phyloP scores from a whole-genome alignment of 805 yeast species.

The Saccharomycopsis sp. region DNA sequence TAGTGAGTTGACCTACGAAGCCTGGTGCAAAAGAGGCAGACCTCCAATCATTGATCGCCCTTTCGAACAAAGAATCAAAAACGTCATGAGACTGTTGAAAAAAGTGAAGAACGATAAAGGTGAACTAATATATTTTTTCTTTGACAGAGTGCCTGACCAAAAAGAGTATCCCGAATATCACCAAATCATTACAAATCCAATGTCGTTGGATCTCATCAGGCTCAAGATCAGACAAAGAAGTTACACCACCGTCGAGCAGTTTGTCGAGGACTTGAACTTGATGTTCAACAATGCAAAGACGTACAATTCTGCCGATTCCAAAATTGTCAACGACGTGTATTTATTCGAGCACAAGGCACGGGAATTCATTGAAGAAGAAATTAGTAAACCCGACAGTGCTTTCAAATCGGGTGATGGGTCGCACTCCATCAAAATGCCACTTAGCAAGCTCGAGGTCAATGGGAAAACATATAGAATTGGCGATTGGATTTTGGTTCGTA shows the following conservation, averaged over 20 bases:
- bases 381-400: slow-evolving; percentile 74
- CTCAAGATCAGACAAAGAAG: slow-evolving; percentile 79
- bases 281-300: slow-evolving; percentile 68
- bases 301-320: slow-evolving; percentile 51
- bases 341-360: slow-evolving; percentile 54
- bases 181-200: slow-evolving; percentile 45
- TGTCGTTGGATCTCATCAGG: slow-evolving; percentile 63
- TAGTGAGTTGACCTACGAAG: slow-evolving; percentile 16
- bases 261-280: slow-evolving; percentile 64
- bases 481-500: slow-evolving; percentile 85
- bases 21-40: slow-evolving; percentile 66
- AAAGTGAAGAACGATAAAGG: slow-evolving; percentile 51
- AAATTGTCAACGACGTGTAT: slow-evolving; percentile 51
- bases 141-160: slow-evolving; percentile 76
- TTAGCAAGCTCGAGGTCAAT: slow-evolving; percentile 63
- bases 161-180: slow-evolving; percentile 39
- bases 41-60: slow-evolving; percentile 90
- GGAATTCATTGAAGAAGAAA: slow-evolving; percentile 52
- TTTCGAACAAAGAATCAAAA: slow-evolving; percentile 85
- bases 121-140: slow-evolving; percentile 46
- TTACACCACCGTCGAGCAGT: slow-evolving; percentile 66
- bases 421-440: slow-evolving; percentile 53
- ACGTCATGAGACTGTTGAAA: slow-evolving; percentile 71
- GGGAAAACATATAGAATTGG: slow-evolving; percentile 78
- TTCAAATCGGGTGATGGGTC: slow-evolving; percentile 50